Evolutionary conservation across 208 protist genomes (phyloP), one percentile per base, ranked within the genome.

Genomic region (Wallacemonas sp.): DNA sequence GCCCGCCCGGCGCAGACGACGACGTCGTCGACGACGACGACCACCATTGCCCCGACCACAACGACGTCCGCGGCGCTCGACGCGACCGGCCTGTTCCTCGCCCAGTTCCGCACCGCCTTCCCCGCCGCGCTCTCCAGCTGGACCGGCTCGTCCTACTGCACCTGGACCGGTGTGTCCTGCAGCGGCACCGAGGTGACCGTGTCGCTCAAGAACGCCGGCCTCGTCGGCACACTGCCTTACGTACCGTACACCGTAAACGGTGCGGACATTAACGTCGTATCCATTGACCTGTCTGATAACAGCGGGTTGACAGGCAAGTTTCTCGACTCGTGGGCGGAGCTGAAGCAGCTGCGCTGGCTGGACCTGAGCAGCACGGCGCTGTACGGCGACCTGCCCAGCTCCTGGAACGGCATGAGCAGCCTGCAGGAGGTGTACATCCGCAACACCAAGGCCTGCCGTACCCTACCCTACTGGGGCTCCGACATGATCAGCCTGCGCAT

Each of bases 321-420:
- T 11, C 61, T 20, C 26, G 26, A 61, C 59, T 45, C 29, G 52
- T 68, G 69, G 69, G 22, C 41, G 1, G 10, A 26, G 0, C 62
- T 67, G 69, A 63, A 28, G 54, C 29, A 57, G 8, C 61, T 74
- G 54, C 61, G 68, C 41, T 26, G 28, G 49, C 68, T 74, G 36
- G n/a, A 74, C 44, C 63, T 74, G 39, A 67, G 68, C 49, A 16
- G 57, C 59, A 67, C 68, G n/a, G 31, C 42, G 3, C 38, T 63
- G 61, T 62, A 16, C 39, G 57, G 49, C 29, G 45, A 61, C 54
- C n/a, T 74, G n/a, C 61, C 61, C 25, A 57, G 50, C 52, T 12
- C 44, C 46, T 74, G 68, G 68, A 57, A 55, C 61, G 68, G 61
- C 23, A 74, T 74, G 68, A 26, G n/a, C 45, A 52, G 28, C 28